Conservation (phyloP, 2,329 filamentous ascomycete genomes). For the Xylariaceae sp. region DNA sequence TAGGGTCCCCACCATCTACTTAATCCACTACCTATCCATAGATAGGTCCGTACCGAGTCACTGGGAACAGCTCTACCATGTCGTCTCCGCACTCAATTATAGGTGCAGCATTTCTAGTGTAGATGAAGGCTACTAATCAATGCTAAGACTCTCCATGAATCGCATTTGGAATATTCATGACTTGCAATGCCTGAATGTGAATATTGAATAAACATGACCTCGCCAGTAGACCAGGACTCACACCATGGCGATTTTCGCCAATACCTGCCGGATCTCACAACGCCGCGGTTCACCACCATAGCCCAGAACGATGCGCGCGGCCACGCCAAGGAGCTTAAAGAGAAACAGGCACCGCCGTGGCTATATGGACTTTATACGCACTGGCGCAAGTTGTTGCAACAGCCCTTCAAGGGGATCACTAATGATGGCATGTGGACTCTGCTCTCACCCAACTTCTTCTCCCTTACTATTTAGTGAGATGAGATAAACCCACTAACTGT, state of each 20-base stretch:
- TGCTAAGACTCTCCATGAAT: too few species aligned
- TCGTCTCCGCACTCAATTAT: not conserved
- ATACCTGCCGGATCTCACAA: conserved; percentile 66
- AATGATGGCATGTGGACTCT: conserved; percentile 59
- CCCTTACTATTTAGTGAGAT: not conserved
- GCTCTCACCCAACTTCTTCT: conserved; percentile 8
- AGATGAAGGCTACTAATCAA: not conserved
- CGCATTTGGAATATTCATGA: too few species aligned
- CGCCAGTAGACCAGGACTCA: conserved; percentile 2
- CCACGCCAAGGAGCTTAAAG: conserved; percentile 66
- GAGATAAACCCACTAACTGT: not conserved
- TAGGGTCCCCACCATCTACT: not conserved
- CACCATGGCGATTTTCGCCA: conserved; percentile 54
- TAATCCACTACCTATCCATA: too few species aligned
- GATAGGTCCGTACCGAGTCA: too few species aligned
- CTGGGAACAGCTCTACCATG: too few species aligned
- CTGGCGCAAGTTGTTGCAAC: conserved; percentile 63
- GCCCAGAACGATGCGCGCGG: conserved; percentile 66
- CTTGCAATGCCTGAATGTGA: not conserved
- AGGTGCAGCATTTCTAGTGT: not conserved
- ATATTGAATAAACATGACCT: conserved; percentile 9
- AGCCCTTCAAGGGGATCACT: conserved; percentile 75
- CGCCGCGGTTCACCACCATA: conserved; percentile 67
- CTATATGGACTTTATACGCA: conserved; percentile 65
- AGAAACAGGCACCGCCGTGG: conserved; percentile 68